A percentile compares a stretch with the other conserved stretches of the same genome.
These are phyloP conservation scores for Saccharomycopsis sp. DNA, from an alignment of 805 yeast genomes.

Conservation along the genomic window DNA sequence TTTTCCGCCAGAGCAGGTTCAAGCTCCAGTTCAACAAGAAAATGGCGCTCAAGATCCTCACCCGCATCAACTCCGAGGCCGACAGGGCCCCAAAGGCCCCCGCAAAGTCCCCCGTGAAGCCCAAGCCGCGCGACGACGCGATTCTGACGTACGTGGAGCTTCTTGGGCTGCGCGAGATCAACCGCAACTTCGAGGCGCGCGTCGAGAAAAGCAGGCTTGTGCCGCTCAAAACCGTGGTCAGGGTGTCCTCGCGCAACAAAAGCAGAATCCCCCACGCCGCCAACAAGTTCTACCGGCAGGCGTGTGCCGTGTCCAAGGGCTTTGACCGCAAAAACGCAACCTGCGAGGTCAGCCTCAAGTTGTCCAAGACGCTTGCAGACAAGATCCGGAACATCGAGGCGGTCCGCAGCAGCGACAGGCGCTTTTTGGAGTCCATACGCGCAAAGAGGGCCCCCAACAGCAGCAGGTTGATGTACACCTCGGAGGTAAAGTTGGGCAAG, in stretches of 20 bases:
- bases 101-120: background rate
- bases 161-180: background rate
- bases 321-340: background rate
- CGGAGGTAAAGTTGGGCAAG: constrained; percentile 1
- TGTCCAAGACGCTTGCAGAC: background rate
- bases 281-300: background rate
- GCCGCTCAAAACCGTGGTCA: background rate
- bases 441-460: background rate
- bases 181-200: background rate
- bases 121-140: background rate
- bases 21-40: constrained; percentile 19
- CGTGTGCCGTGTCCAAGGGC: background rate
- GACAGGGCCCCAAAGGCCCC: no score
- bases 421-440: background rate
- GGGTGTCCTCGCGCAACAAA: constrained; percentile 1
- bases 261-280: background rate
- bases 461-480: background rate
- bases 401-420: background rate
- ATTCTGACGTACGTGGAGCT: background rate
- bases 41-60: constrained; percentile 19
- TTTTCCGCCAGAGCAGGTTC: constrained; percentile 26
- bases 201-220: background rate
- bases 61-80: constrained; percentile 7
- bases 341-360: background rate
- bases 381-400: background rate